These are phyloP conservation scores for Mycena vulgaris DNA, from an alignment of 768 basidiomycete species.

Conservation along the genomic window DNA sequence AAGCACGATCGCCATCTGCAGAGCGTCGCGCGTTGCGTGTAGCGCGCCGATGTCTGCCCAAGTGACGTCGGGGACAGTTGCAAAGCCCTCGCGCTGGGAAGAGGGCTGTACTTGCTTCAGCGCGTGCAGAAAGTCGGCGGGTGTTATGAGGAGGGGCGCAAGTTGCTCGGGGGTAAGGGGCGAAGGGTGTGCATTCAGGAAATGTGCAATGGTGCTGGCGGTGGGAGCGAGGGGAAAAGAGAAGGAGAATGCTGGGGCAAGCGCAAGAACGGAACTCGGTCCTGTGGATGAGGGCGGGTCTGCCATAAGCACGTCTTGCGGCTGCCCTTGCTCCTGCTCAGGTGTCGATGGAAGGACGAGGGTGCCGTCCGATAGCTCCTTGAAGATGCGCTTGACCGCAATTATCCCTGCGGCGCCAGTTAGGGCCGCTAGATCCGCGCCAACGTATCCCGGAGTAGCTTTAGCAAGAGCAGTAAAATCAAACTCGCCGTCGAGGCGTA, in stretches of 20 bases:
- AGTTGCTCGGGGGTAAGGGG: constrained; percentile 87
- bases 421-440: constrained; percentile 92
- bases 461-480: constrained; percentile 90
- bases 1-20: constrained; percentile 98
- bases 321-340: constrained; percentile 16
- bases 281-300: constrained; percentile 53
- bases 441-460: constrained; percentile 97
- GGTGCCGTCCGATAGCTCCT: constrained; percentile 78
- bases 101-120: constrained; percentile 95
- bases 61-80: constrained; percentile 95
- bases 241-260: constrained; percentile 38
- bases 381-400: constrained; percentile 97
- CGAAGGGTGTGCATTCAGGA: constrained; percentile 89
- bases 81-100: constrained; percentile 97
- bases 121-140: constrained; percentile 84
- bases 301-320: constrained; percentile 60
- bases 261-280: constrained; percentile 36
- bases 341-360: constrained; percentile 62
- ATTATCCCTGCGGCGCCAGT: constrained; percentile 96
- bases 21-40: constrained; percentile 87
- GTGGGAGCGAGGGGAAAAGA: constrained; percentile 45
- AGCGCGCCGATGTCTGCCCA: constrained; percentile 97
- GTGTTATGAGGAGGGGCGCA: constrained; percentile 84
- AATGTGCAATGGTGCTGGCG: constrained; percentile 86
- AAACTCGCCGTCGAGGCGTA: constrained; percentile 90